phyloP scores from a whole-genome alignment of 2,329 filamentous ascomycete genomes.

The Alternaria burnsii region DNA sequence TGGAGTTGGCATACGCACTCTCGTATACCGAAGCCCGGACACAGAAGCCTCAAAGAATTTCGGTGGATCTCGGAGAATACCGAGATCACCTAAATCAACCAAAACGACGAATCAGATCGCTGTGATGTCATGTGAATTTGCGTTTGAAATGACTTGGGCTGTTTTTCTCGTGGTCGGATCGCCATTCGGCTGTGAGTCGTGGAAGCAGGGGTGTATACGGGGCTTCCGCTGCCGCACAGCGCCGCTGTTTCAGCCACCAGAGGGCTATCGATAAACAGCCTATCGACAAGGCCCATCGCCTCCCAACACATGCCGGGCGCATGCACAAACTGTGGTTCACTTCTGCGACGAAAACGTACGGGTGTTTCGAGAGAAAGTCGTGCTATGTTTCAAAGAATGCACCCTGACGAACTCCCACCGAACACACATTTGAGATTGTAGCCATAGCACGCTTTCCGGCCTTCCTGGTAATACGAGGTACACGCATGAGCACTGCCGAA shows the following conservation, averaged over 20 bases:
- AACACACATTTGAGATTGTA: background rate
- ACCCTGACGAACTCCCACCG: background rate
- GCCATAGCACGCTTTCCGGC: background rate
- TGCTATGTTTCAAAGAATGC: conserved; percentile 12
- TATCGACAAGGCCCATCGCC: conserved; percentile 16
- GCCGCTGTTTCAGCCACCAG: conserved; percentile 30
- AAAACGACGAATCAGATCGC: conserved; percentile 19
- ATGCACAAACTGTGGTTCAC: conserved; percentile 10
- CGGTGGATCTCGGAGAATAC: conserved; percentile 10
- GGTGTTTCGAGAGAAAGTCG: conserved; percentile 7
- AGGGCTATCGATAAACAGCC: conserved; percentile 27
- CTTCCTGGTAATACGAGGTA: conserved; percentile 7
- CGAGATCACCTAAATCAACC: conserved; percentile 15
- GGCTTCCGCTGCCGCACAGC: conserved; percentile 19
- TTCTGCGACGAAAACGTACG: conserved; percentile 1
- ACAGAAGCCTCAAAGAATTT: conserved; percentile 1
- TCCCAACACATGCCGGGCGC: conserved; percentile 19
- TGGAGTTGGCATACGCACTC: background rate
- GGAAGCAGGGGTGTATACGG: conserved; percentile 17
- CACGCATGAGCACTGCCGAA: conserved; percentile 5
- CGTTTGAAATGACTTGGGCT: conserved; percentile 17
- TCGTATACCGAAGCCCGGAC: conserved; percentile 3
- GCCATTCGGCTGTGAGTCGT: conserved; percentile 16
- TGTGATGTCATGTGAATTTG: conserved; percentile 15
- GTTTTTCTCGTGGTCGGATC: conserved; percentile 17